Base-by-base conservation (phyloP, 2,329 filamentous ascomycete genomes). In the Pseudogymnoascus sp. region DNA sequence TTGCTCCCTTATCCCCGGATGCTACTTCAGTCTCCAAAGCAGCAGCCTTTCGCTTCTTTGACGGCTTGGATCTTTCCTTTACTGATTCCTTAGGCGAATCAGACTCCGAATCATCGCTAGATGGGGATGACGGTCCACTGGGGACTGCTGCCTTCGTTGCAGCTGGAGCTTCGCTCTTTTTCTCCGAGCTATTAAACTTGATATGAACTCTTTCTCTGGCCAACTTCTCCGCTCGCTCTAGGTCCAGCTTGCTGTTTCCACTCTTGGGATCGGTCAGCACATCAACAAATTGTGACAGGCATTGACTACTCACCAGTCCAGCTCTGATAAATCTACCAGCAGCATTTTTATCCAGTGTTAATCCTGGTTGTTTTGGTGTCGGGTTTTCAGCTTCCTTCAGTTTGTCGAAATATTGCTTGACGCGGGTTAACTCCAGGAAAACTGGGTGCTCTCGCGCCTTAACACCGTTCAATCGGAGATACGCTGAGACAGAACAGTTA, bases 391-490 rank as follows among this genome's bases (percentile, higher is more conserved):
- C 83, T 13, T 81, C 80, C 73, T 95, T 91, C 74, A 98, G 93
- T 79, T 98, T 99, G 65, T 85, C 86, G 77, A 96, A 96, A 76
- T 98, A 98, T 73, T 92, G 89, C 75, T 88, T 92, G 63, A 98
- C 88, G 64, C 95, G 87, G 65, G 86, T 88, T 67, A 99, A 83
- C 79, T 99, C 95, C 65, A 83, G 83, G 77, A 92, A 95, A 65
- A 99, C 85, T 28, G 90, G 84, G 74, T 98, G 93, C 62, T 89
- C 83, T 75, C 90, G 92, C n/a, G 90, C 88, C 72, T 96, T 85
- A 31, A 88, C 82, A 64, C 90, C 92, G 69, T 92, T 87, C 7
- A 97, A 83, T 67, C 88, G 87, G 21, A 99, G 80, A 67, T 90
- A 88, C 62, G 89, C 91, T 88, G 63, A 31, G n/a, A 13, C 16